These are phyloP conservation scores for Pseudogymnoascus sp. DNA, from an alignment of 2,329 filamentous ascomycete species.

Conservation along the genomic window DNA sequence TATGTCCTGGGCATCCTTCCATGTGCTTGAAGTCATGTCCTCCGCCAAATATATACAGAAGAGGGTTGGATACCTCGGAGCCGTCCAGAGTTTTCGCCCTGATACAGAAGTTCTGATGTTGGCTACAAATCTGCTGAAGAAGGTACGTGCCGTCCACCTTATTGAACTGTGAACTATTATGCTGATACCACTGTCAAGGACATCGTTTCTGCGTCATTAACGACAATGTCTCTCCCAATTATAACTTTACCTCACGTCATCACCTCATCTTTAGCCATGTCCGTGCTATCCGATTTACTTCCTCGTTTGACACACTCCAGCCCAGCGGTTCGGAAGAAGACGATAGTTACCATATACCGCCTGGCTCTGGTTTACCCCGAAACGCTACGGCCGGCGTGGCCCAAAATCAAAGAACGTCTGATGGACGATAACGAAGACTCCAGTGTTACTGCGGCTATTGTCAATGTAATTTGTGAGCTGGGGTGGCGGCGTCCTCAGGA, in stretches of 20 bases:
- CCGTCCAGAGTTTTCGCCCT: constrained; percentile 89
- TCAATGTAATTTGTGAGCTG: constrained; percentile 94
- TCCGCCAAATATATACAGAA: constrained; percentile 92
- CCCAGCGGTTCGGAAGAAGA: constrained; percentile 85
- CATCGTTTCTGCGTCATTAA: constrained; percentile 62
- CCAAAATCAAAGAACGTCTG: constrained; percentile 89
- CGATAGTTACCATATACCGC: constrained; percentile 87
- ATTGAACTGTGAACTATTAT: constrained; percentile 3
- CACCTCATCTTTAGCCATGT: constrained; percentile 84
- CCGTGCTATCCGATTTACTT: constrained; percentile 76
- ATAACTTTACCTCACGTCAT: constrained; percentile 90
- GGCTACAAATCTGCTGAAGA: constrained; percentile 93
- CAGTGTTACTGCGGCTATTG: constrained; percentile 89
- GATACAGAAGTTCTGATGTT: constrained; percentile 98
- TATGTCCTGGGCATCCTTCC: constrained; percentile 99
- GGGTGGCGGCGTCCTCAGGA: constrained; percentile 91
- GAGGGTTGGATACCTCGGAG: constrained; percentile 86
- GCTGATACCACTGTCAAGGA: constrained; percentile 42
- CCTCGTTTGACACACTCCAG: constrained; percentile 82
- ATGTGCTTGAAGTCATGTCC: constrained; percentile 98
- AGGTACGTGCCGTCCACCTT: constrained; percentile 42
- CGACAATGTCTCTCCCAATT: constrained; percentile 77
- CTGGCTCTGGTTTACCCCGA: constrained; percentile 95
- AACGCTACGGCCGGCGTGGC: constrained; percentile 85
- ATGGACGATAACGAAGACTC: constrained; percentile 85